phyloP scores from a whole-genome alignment of 1,284 basidiomycete genomes.

The Leucoagaricus sp. region DNA sequence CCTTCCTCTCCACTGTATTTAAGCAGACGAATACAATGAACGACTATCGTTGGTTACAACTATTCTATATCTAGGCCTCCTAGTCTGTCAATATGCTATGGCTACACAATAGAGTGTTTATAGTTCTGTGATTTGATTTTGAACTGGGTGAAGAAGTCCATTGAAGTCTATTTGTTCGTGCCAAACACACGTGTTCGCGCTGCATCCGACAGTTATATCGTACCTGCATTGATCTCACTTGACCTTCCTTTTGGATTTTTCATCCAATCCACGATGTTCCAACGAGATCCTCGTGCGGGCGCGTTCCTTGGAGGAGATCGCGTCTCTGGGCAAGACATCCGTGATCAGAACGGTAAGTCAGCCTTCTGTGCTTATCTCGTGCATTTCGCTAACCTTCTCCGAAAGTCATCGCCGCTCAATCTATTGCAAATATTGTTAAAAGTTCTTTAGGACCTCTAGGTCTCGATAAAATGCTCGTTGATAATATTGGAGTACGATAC shows the following conservation, averaged over 20 bases:
- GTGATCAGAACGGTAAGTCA: slow-evolving; percentile 89
- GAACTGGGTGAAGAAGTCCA: too few species aligned
- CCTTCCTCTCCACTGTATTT: slow-evolving; percentile 5
- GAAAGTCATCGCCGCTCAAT: slow-evolving; percentile 90
- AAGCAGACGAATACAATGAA: background rate
- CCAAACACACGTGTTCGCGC: slow-evolving; percentile 14
- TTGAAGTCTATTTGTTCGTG: background rate
- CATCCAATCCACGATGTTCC: slow-evolving; percentile 56
- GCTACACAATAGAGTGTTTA: background rate
- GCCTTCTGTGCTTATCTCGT: background rate
- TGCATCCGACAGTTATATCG: background rate
- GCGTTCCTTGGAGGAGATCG: slow-evolving; percentile 94
- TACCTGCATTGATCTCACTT: slow-evolving; percentile 8
- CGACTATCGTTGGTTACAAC: background rate
- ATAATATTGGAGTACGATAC: slow-evolving; percentile 86
- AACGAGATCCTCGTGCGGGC: slow-evolving; percentile 84
- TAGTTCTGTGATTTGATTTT: background rate
- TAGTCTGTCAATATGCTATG: background rate
- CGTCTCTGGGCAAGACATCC: slow-evolving; percentile 92
- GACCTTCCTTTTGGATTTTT: slow-evolving; percentile 3
- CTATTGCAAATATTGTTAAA: slow-evolving; percentile 98
- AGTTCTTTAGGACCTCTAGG: slow-evolving; percentile 95
- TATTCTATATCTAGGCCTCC: background rate
- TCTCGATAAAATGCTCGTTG: slow-evolving; percentile 97
- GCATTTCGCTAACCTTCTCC: background rate